These are phyloP conservation scores for Reticulascus tulasneorum DNA, from an alignment of 2,329 filamentous ascomycete species.

Conservation along the genomic window DNA sequence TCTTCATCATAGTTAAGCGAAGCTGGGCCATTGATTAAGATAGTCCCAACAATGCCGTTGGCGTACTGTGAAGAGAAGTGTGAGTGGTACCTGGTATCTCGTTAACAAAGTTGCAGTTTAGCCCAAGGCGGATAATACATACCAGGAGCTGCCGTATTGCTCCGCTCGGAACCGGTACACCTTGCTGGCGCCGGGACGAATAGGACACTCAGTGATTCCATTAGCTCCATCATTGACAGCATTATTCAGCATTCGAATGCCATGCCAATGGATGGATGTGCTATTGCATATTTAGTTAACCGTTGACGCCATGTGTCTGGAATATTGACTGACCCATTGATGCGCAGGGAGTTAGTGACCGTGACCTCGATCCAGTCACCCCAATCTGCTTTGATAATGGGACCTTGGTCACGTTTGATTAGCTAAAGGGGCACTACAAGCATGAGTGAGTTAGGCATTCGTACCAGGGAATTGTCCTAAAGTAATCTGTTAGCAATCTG, in stretches of 20 bases:
- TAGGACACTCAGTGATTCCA: constrained; percentile 37
- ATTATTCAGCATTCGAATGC: constrained; percentile 38
- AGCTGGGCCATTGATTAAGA: constrained; percentile 46
- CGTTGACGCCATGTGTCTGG: not conserved
- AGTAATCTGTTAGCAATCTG: not conserved
- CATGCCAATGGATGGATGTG: constrained; percentile 48
- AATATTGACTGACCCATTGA: constrained; percentile 26
- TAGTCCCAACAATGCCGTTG: constrained; percentile 47
- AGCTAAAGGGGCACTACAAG: too few relatives aligned
- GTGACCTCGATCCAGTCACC: constrained; percentile 53
- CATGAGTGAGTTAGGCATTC: constrained; percentile 26
- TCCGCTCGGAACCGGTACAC: constrained; percentile 32
- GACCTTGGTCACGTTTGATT: too few relatives aligned
- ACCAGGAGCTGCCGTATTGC: constrained; percentile 32
- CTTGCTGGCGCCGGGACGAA: constrained; percentile 28
- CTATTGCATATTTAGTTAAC: constrained; percentile 11
- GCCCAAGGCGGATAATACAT: constrained; percentile 1
- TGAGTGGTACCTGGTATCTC: constrained; percentile 43
- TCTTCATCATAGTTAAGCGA: constrained; percentile 54
- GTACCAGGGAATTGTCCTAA: constrained; percentile 15
- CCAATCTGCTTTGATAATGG: constrained; percentile 49
- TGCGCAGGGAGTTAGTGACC: constrained; percentile 60
- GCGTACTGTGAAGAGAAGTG: constrained; percentile 48
- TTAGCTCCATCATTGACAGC: constrained; percentile 44
- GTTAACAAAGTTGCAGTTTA: constrained; percentile 13